A percentile compares a stretch with the other conserved stretches of the same genome.
phyloP scores from a whole-genome alignment of 2,329 filamentous ascomycete genomes.

The Penicillium capsulatum region DNA sequence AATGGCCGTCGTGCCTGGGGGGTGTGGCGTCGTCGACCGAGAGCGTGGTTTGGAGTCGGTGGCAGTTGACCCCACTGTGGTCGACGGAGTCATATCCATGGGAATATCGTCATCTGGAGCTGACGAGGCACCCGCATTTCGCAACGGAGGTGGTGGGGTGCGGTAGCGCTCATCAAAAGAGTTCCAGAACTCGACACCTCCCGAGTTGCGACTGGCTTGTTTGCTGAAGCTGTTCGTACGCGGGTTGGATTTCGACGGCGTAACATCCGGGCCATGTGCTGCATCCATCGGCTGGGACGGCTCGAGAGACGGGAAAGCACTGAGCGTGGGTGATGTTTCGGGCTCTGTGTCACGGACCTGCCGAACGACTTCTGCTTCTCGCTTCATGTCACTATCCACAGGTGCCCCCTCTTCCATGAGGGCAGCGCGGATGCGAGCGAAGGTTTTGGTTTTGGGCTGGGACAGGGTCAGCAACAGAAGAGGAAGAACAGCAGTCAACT shows the following conservation, averaged over 20 bases:
- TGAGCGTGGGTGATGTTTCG: slow-evolving; percentile 40
- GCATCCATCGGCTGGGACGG: slow-evolving; percentile 29
- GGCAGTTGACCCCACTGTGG: slow-evolving; percentile 23
- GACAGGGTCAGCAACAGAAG: not conserved
- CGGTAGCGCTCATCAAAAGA: slow-evolving; percentile 65
- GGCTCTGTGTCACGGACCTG: slow-evolving; percentile 89
- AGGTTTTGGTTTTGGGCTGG: slow-evolving; percentile 92
- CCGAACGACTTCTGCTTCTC: slow-evolving; percentile 91
- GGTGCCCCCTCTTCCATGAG: slow-evolving; percentile 84
- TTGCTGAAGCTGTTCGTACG: slow-evolving; percentile 71
- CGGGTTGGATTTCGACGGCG: slow-evolving; percentile 34
- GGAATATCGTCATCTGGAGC: slow-evolving; percentile 39
- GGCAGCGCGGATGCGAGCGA: slow-evolving; percentile 86
- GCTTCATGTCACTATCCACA: slow-evolving; percentile 79
- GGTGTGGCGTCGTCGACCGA: slow-evolving; percentile 42
- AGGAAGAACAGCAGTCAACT: slow-evolving; percentile 39
- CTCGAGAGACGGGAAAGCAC: slow-evolving; percentile 50
- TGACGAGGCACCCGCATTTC: slow-evolving; percentile 54
- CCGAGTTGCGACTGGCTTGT: slow-evolving; percentile 67
- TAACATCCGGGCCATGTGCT: slow-evolving; percentile 14
- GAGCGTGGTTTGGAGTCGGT: slow-evolving; percentile 34
- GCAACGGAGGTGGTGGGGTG: slow-evolving; percentile 59
- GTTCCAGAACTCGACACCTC: slow-evolving; percentile 73
- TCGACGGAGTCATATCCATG: slow-evolving; percentile 41
- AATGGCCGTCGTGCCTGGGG: slow-evolving; percentile 49